These are phyloP conservation scores for Lunularia cruciata DNA, from an alignment of 225 moss, liverwort and hornwort species.

Conservation along the genomic window DNA sequence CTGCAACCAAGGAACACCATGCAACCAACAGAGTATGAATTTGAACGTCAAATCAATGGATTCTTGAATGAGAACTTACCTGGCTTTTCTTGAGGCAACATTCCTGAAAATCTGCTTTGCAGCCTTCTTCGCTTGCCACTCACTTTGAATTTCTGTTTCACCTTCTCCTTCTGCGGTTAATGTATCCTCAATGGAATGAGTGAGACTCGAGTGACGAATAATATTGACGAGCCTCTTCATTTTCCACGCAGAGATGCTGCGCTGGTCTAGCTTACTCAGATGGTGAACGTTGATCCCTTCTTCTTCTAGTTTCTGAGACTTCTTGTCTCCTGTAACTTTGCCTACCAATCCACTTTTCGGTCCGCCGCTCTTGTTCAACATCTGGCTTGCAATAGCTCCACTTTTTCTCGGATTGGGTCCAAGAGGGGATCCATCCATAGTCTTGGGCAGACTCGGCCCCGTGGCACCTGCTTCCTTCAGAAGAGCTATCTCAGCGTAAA, in stretches of 20 bases:
- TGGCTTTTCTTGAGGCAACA: slow-evolving; percentile 62
- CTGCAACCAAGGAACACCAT: not conserved
- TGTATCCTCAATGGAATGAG: slow-evolving; percentile 65
- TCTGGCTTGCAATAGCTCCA: slow-evolving; percentile 27
- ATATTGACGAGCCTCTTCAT: slow-evolving; percentile 91
- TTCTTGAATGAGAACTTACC: slow-evolving; percentile 38
- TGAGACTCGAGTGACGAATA: slow-evolving; percentile 64
- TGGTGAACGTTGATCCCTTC: slow-evolving; percentile 44
- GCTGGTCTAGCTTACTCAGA: slow-evolving; percentile 73
- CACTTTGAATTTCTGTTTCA: slow-evolving; percentile 87
- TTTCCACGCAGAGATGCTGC: slow-evolving; percentile 91
- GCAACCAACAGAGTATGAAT: not conserved
- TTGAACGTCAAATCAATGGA: not conserved
- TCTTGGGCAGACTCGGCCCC: slow-evolving; percentile 56
- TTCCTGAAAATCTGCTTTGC: slow-evolving; percentile 86
- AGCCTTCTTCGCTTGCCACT: slow-evolving; percentile 93
- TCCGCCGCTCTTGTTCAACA: slow-evolving; percentile 17
- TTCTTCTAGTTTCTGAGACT: slow-evolving; percentile 21
- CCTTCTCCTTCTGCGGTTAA: slow-evolving; percentile 38
- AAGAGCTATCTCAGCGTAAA: slow-evolving; percentile 66
- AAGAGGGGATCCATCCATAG: slow-evolving; percentile 33
- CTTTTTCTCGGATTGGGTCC: slow-evolving; percentile 26
- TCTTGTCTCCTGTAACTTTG: slow-evolving; percentile 10
- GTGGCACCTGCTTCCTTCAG: slow-evolving; percentile 73
- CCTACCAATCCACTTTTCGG: slow-evolving; percentile 22